Conservation (phyloP, 2,329 filamentous ascomycete genomes). For the Proliferodiscus dingleyae region DNA sequence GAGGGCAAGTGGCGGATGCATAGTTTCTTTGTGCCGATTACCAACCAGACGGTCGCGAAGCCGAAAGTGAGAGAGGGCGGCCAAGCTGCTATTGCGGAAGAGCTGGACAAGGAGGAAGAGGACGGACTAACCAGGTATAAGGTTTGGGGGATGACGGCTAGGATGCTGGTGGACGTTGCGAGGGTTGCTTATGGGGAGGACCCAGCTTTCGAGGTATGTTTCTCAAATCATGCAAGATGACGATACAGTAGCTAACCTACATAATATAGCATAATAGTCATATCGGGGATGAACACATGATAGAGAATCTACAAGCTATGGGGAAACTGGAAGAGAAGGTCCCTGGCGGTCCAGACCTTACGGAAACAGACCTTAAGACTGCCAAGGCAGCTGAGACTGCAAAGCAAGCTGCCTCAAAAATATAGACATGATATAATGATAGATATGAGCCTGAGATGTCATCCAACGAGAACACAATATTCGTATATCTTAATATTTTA, state of each 20-base stretch:
- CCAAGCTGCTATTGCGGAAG: slow-evolving; percentile 41
- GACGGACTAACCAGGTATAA: slow-evolving; percentile 57
- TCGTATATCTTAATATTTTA: no score
- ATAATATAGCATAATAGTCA: slow-evolving; percentile 26
- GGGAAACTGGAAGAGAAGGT: slow-evolving; percentile 49
- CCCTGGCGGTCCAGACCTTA: slow-evolving; percentile 45
- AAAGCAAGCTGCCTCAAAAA: slow-evolving; percentile 1
- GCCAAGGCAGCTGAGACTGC: slow-evolving; percentile 5
- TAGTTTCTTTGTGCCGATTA: slow-evolving; percentile 84
- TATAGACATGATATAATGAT: no score
- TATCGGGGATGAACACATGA: slow-evolving; percentile 56
- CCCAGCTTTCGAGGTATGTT: slow-evolving; percentile 68
- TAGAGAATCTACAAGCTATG: slow-evolving; percentile 48
- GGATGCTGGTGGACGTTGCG: slow-evolving; percentile 84
- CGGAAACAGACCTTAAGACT: slow-evolving; percentile 43
- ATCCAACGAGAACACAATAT: no score
- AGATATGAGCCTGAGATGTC: no score
- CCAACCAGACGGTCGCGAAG: slow-evolving; percentile 62
- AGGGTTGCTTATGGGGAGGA: slow-evolving; percentile 75
- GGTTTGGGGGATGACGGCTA: slow-evolving; percentile 92
- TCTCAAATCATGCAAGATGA: slow-evolving; percentile 36
- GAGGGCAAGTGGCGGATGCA: slow-evolving; percentile 77
- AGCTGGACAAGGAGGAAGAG: slow-evolving; percentile 44
- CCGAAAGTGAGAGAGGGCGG: slow-evolving; percentile 39
- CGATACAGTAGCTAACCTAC: slow-evolving; percentile 5